Evolutionary conservation across 148 eudicot species (phyloP).

Genomic region (Gaultheria prostrata): DNA sequence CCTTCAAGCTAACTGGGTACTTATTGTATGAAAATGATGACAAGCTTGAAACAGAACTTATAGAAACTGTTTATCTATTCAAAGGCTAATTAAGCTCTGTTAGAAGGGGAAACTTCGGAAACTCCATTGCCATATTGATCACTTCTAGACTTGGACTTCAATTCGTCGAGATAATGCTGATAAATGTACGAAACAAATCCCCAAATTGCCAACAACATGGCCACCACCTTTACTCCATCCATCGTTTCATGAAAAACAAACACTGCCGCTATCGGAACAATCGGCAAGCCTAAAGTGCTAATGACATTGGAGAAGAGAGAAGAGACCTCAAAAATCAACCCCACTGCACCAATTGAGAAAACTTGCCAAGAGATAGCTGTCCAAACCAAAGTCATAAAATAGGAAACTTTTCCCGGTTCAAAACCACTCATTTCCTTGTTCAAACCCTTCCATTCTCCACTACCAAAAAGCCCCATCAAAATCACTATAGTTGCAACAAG

Average conservation of each 20-base stretch:
- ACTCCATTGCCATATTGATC: neutral
- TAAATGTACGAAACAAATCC: slow-evolving; percentile 61
- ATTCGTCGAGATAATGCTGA: slow-evolving; percentile 45
- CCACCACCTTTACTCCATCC: slow-evolving; percentile 50
- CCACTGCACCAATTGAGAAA: slow-evolving; percentile 37
- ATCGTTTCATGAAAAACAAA: slow-evolving; percentile 48
- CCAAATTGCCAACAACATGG: slow-evolving; percentile 68
- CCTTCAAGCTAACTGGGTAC: neutral
- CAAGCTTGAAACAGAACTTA: neutral
- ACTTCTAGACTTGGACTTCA: slow-evolving; percentile 15
- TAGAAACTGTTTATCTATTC: neutral
- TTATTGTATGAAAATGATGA: too few species aligned
- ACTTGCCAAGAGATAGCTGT: slow-evolving; percentile 55
- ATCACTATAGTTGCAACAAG: slow-evolving; percentile 31
- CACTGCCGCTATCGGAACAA: slow-evolving; percentile 56
- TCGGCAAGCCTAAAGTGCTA: slow-evolving; percentile 52
- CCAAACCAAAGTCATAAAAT: slow-evolving; percentile 54
- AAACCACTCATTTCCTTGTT: slow-evolving; percentile 41
- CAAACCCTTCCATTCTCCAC: slow-evolving; percentile 55
- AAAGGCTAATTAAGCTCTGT: neutral
- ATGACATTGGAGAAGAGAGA: slow-evolving; percentile 66
- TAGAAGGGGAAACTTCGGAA: slow-evolving; percentile 8
- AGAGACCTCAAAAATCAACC: slow-evolving; percentile 52
- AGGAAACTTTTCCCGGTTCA: slow-evolving; percentile 40
- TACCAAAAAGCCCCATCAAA: slow-evolving; percentile 47